These are phyloP conservation scores for Carex arenaria DNA, from an alignment of 202 grass and related monocot genomes.

Conservation along the genomic window DNA sequence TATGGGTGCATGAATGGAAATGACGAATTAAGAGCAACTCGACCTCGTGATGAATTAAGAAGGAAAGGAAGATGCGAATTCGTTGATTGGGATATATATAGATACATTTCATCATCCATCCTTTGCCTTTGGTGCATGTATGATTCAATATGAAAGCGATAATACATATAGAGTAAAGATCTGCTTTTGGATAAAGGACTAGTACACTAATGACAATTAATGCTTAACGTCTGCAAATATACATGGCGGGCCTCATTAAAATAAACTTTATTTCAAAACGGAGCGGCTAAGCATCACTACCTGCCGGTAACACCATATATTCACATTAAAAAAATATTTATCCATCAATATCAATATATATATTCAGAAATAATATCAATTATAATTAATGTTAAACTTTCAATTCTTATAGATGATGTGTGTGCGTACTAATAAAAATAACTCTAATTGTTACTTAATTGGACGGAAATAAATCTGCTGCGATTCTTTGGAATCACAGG, in stretches of 20 bases:
- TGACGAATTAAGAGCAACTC: background rate
- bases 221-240: background rate
- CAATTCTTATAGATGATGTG: too few relatives aligned
- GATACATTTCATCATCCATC: background rate
- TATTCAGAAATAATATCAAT: too few relatives aligned
- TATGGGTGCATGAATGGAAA: background rate
- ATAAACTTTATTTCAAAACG: background rate
- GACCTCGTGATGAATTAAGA: background rate
- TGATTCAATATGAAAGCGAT: slow-evolving; percentile 13
- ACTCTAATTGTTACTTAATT: too few relatives aligned
- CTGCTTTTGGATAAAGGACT: slow-evolving; percentile 13
- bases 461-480: too few relatives aligned
- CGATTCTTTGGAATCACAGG: too few relatives aligned
- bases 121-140: background rate
- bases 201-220: background rate
- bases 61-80: slow-evolving; percentile 15
- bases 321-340: too few relatives aligned
- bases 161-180: slow-evolving; percentile 7
- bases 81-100: background rate
- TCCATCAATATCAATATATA: too few relatives aligned
- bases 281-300: background rate
- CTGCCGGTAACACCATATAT: too few relatives aligned
- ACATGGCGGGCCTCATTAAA: background rate
- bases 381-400: too few relatives aligned
- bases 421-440: too few relatives aligned